Evolutionary conservation across 176 grass and related monocot genomes (phyloP), one percentile per base, ranked within the genome.

Genomic region (Eleusine indica): DNA sequence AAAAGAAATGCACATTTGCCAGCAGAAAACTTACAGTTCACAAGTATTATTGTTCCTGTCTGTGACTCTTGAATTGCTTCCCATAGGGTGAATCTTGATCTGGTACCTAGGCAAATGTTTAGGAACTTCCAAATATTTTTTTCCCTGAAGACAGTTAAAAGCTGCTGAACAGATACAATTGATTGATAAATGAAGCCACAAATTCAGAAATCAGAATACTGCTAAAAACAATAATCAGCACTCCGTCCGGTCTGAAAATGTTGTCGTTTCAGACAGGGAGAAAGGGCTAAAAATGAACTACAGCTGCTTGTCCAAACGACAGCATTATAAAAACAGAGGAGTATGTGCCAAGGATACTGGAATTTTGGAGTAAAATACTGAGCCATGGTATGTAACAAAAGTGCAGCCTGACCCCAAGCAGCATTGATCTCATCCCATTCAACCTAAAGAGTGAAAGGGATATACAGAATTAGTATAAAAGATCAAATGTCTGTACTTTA

Each of bases 361-460:
- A 98, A 98, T 82, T 98, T 91, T 37, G 93, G 91, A 12, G 82
- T 54, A 83, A 93, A 98, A 87, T 90, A 88, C 54, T 95, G 93
- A 76, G 89, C 96, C 96, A 98, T 98, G 6, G 91, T 98, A 74
- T 98, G 91, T 77, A 98, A 84, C 41, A 98, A 85, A 90, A 98
- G 93, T 67, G 92, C 92, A 72, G 96, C 92, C 82, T 98, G 96
- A 25, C 96, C 96, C 93, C 96, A 95, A 47, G 96, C 93, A 87
- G 93, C 96, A 93, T 98, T 98, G 93, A 98, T 86, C 86, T 95
- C 96, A 83, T 98, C 93, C 93, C 96, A 95, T 44, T 99, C 91
- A 86, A 96, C 96, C 93, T 80, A 67, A 42, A 82, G 7, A 38
- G 43, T 69, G 43, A 9, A 7, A 9, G n/a, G 17, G 54, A 57